Evolutionary conservation across 1,139 yeast genomes (phyloP).

Genomic region (Yamadazyma friedrichii): DNA sequence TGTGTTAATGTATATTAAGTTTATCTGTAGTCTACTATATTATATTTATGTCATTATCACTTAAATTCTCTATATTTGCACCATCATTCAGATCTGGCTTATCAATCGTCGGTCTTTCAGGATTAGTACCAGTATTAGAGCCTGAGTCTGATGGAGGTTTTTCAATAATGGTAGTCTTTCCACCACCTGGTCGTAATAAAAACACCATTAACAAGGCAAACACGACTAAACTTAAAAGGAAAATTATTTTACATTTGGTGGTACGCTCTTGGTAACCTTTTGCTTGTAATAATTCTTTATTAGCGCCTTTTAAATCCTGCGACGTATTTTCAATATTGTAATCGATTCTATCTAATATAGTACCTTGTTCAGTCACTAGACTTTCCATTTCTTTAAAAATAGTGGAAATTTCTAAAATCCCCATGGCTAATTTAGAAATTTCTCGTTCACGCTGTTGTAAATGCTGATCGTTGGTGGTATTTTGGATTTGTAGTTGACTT

Average conservation of each 20-base stretch:
- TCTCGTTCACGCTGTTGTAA: constrained; percentile 82
- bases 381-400: constrained; percentile 92
- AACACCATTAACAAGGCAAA: constrained; percentile 70
- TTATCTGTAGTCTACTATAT: not conserved
- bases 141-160: constrained; percentile 14
- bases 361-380: constrained; percentile 93
- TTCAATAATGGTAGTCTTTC: constrained; percentile 23
- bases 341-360: constrained; percentile 87
- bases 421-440: constrained; percentile 87
- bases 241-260: constrained; percentile 84
- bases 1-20: not conserved
- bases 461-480: constrained; percentile 22
- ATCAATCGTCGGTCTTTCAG: constrained; percentile 7
- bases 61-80: constrained; percentile 4
- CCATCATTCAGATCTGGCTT: constrained; percentile 1
- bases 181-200: constrained; percentile 57
- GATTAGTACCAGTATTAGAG: not conserved
- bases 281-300: constrained; percentile 74
- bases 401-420: constrained; percentile 87
- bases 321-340: constrained; percentile 82
- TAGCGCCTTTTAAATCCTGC: constrained; percentile 72
- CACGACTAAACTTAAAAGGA: constrained; percentile 68
- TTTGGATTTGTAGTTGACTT: constrained; percentile 39
- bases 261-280: constrained; percentile 81
- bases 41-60: constrained; percentile 2